Evolutionary conservation across 345 rosid genomes (phyloP).

Genomic region (Salix dunnii): DNA sequence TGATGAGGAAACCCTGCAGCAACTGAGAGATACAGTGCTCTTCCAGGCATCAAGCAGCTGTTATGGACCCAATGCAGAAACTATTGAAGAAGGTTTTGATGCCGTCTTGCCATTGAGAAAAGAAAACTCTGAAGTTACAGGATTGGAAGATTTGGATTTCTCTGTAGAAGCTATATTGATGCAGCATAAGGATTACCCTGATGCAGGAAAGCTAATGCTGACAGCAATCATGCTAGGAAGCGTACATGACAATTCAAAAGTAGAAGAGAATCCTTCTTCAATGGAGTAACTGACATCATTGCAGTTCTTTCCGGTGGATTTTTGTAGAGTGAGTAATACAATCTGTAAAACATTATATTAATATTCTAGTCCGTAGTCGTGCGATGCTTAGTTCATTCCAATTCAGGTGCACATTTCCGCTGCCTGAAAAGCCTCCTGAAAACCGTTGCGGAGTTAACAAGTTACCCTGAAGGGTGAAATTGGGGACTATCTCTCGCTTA

Average conservation of each 20-base stretch:
- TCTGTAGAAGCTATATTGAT: conserved; percentile 74
- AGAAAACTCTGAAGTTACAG: conserved; percentile 32
- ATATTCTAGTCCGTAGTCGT: too few relatives aligned
- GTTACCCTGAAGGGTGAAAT: too few relatives aligned
- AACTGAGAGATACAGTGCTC: conserved; percentile 57
- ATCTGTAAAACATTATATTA: not conserved
- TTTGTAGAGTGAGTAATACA: not conserved
- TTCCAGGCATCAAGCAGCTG: conserved; percentile 74
- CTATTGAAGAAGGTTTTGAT: conserved; percentile 58
- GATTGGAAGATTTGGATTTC: conserved; percentile 31
- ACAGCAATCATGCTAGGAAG: conserved; percentile 69
- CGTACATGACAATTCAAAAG: conserved; percentile 30
- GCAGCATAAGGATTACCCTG: conserved; percentile 79
- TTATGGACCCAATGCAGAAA: conserved; percentile 63
- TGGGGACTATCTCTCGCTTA: too few relatives aligned
- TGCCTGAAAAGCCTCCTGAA: too few relatives aligned
- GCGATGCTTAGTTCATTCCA: too few relatives aligned
- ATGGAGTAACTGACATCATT: conserved; percentile 24
- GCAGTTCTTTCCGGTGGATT: conserved; percentile 2
- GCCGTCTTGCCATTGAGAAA: conserved; percentile 67
- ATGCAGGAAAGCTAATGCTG: conserved; percentile 85
- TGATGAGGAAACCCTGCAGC: conserved; percentile 69
- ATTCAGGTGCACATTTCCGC: too few relatives aligned
- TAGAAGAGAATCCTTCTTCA: conserved; percentile 23
- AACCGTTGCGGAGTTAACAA: too few relatives aligned